These are phyloP conservation scores for Geosmithia morbida DNA, from an alignment of 2,329 filamentous ascomycete genomes.

Conservation along the genomic window DNA sequence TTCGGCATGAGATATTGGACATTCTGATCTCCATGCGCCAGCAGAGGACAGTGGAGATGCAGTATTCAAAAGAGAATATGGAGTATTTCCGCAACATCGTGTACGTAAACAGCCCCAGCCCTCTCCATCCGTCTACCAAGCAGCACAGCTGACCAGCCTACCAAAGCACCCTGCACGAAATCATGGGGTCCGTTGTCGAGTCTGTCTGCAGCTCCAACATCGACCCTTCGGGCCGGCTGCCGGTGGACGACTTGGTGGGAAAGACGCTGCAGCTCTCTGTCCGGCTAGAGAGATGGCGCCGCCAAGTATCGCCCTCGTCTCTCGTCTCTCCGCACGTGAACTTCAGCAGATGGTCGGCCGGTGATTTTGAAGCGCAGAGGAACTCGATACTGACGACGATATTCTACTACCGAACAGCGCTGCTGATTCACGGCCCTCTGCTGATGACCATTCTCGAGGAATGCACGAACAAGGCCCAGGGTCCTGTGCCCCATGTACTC, in stretches of 20 bases:
- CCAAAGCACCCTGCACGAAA: constrained; percentile 7
- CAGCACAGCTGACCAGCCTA: too few relatives aligned
- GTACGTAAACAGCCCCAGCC: constrained; percentile 2
- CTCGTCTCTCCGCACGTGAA: constrained; percentile 2
- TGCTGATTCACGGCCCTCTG: constrained; percentile 4
- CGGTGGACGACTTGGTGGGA: constrained; percentile 4
- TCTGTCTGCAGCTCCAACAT: constrained; percentile 8
- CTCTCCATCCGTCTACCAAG: background rate
- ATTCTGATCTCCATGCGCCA: background rate
- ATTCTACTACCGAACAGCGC: background rate
- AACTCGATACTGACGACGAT: background rate
- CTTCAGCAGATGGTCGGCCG: background rate
- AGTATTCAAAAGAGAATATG: constrained; percentile 3
- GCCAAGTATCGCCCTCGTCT: constrained; percentile 1
- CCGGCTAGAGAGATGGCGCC: constrained; percentile 7
- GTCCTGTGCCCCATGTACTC: background rate
- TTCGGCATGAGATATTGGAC: constrained; percentile 4
- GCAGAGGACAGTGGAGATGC: constrained; percentile 1
- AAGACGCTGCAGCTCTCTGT: constrained; percentile 7
- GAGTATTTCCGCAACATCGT: constrained; percentile 7
- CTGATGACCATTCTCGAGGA: constrained; percentile 8
- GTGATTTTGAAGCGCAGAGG: background rate
- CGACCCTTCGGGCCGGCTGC: constrained; percentile 2
- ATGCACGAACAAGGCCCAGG: background rate
- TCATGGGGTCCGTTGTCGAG: constrained; percentile 7